Evolutionary conservation across 2,329 filamentous ascomycete species (phyloP).

Genomic region (Xylariaceae sp.): DNA sequence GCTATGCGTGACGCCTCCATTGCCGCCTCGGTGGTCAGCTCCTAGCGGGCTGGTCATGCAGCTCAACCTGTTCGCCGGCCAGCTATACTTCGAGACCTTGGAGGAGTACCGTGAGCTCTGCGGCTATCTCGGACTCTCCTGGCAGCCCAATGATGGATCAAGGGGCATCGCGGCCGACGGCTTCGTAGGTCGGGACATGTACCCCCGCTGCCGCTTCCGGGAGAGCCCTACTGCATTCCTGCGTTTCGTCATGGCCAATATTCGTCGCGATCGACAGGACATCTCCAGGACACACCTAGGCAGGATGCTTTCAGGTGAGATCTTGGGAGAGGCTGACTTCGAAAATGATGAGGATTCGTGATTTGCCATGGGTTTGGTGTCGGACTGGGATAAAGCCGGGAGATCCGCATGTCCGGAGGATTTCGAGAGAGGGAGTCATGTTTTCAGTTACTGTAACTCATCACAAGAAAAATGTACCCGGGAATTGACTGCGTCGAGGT

Average conservation of each 20-base stretch:
- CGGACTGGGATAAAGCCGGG: too few relatives aligned
- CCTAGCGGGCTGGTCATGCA: conserved; percentile 22
- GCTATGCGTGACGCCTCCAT: conserved; percentile 12
- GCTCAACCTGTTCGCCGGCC: conserved; percentile 61
- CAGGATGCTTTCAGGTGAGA: neutral
- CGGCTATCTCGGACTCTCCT: conserved; percentile 42
- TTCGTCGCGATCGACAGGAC: neutral
- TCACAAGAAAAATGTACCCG: too few relatives aligned
- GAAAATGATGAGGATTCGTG: too few relatives aligned
- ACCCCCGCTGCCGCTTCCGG: neutral
- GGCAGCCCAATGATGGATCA: conserved; percentile 8
- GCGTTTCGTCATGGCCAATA: neutral
- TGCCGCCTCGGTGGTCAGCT: conserved; percentile 2
- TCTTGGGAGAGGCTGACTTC: neutral
- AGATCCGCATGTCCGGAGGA: too few relatives aligned
- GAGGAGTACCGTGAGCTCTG: conserved; percentile 48
- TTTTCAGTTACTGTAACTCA: too few relatives aligned
- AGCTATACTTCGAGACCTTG: conserved; percentile 52
- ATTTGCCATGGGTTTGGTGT: too few relatives aligned
- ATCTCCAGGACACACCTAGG: neutral
- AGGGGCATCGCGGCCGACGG: conserved; percentile 22
- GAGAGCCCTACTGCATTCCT: neutral
- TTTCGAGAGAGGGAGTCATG: too few relatives aligned
- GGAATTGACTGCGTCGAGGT: too few relatives aligned
- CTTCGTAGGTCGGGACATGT: too few relatives aligned